Conservation (phyloP, 1,284 basidiomycete species). For the Microbotryum saponariae region DNA sequence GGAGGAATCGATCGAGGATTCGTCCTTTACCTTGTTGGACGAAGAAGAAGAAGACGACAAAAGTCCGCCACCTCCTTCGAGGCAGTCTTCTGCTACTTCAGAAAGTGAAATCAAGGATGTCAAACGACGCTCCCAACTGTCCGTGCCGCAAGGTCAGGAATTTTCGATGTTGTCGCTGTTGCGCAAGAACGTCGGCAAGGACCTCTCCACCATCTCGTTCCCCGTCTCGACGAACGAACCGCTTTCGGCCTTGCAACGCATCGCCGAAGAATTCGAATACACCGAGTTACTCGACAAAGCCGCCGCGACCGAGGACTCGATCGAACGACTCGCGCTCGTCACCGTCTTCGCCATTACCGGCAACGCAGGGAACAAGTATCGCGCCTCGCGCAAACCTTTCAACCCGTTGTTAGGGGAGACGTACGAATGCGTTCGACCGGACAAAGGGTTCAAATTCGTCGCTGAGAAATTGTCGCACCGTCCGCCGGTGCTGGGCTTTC, state of each 20-base stretch:
- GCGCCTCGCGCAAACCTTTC: slow-evolving; percentile 76
- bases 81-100: neutral
- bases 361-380: slow-evolving; percentile 59
- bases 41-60: slow-evolving; percentile 30
- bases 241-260: slow-evolving; percentile 63
- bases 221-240: slow-evolving; percentile 87
- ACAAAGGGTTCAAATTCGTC: slow-evolving; percentile 54
- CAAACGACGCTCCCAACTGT: slow-evolving; percentile 56
- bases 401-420: slow-evolving; percentile 85
- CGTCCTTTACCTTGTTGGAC: slow-evolving; percentile 6
- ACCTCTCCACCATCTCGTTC: slow-evolving; percentile 72
- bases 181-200: slow-evolving; percentile 91
- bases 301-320: slow-evolving; percentile 53
- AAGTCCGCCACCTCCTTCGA: neutral
- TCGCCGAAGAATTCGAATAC: slow-evolving; percentile 76
- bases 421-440: slow-evolving; percentile 66
- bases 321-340: slow-evolving; percentile 65
- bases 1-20: slow-evolving; percentile 16
- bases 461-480: slow-evolving; percentile 83
- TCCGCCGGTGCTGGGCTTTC: slow-evolving; percentile 69
- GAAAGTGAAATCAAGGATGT: slow-evolving; percentile 29
- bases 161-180: slow-evolving; percentile 76
- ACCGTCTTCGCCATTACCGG: slow-evolving; percentile 76
- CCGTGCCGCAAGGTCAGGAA: slow-evolving; percentile 60
- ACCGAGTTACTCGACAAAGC: slow-evolving; percentile 58